Conservation (phyloP, 345 rosid genomes). For the Rhizophora mangle region DNA sequence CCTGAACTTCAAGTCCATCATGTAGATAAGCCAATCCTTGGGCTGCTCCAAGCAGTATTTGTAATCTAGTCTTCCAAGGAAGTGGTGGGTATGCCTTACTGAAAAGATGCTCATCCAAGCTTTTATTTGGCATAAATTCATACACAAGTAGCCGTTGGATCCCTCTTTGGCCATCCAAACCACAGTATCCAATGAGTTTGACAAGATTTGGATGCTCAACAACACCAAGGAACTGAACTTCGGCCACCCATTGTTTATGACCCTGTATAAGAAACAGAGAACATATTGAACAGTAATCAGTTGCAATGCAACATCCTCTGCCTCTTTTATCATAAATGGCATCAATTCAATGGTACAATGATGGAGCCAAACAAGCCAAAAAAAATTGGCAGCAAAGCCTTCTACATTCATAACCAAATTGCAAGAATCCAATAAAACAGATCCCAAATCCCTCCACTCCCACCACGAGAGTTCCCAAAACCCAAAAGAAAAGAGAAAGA, state of each 20-base stretch:
- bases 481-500: too few relatives aligned
- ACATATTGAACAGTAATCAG: neutral
- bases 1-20: slow-evolving; percentile 76
- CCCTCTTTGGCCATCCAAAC: slow-evolving; percentile 65
- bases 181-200: slow-evolving; percentile 82
- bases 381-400: too few relatives aligned
- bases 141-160: slow-evolving; percentile 76
- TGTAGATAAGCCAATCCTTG: slow-evolving; percentile 83
- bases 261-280: slow-evolving; percentile 44
- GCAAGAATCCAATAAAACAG: too few relatives aligned
- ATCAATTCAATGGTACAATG: neutral
- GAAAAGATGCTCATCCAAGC: slow-evolving; percentile 93
- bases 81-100: slow-evolving; percentile 44
- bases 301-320: too few relatives aligned
- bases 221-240: slow-evolving; percentile 79
- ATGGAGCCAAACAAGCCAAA: neutral
- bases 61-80: slow-evolving; percentile 66
- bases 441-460: too few relatives aligned
- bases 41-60: slow-evolving; percentile 74
- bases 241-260: slow-evolving; percentile 92
- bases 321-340: too few relatives aligned
- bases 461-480: too few relatives aligned
- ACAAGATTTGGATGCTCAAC: slow-evolving; percentile 81
- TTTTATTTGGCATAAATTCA: slow-evolving; percentile 70
- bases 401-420: too few relatives aligned